phyloP scores from a whole-genome alignment of 805 yeast species.

The Suhomyces sp. region DNA sequence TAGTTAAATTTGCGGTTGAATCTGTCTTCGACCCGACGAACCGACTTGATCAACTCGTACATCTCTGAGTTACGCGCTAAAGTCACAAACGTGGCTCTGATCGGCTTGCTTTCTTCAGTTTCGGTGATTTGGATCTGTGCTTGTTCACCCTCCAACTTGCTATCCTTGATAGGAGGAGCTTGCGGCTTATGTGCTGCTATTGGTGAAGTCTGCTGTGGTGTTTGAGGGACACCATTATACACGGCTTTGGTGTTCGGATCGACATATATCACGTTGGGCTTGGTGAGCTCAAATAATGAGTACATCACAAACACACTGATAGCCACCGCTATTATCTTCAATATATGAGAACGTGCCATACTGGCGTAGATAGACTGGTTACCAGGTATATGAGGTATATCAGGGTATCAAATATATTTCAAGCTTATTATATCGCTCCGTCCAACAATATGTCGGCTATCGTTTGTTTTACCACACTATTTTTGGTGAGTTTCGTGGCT shows the following conservation, averaged over 20 bases:
- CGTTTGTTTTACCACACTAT: not conserved
- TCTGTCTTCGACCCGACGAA: slow-evolving; percentile 80
- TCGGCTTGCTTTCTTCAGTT: slow-evolving; percentile 27
- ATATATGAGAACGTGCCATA: slow-evolving; percentile 8
- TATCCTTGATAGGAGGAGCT: slow-evolving; percentile 7
- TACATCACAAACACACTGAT: slow-evolving; percentile 9
- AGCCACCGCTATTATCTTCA: slow-evolving; percentile 5
- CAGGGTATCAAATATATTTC: too few species aligned
- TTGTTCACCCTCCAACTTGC: slow-evolving; percentile 4
- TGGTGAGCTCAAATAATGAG: slow-evolving; percentile 1
- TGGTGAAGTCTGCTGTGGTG: not conserved
- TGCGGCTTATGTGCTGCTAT: not conserved
- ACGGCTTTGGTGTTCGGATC: slow-evolving; percentile 14
- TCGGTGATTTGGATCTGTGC: slow-evolving; percentile 4
- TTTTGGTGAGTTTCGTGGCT: not conserved
- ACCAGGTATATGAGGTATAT: not conserved
- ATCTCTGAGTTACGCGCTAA: slow-evolving; percentile 74
- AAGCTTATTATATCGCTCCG: too few species aligned
- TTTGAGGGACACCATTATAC: not conserved
- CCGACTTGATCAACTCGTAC: slow-evolving; percentile 57
- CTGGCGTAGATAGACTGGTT: not conserved
- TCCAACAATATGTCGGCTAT: not conserved
- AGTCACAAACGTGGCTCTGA: slow-evolving; percentile 79
- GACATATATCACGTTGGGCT: slow-evolving; percentile 12
- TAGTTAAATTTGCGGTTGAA: slow-evolving; percentile 78